Base-by-base conservation (phyloP, 495 filamentous ascomycete genomes). In the Daldinia concentrica region DNA sequence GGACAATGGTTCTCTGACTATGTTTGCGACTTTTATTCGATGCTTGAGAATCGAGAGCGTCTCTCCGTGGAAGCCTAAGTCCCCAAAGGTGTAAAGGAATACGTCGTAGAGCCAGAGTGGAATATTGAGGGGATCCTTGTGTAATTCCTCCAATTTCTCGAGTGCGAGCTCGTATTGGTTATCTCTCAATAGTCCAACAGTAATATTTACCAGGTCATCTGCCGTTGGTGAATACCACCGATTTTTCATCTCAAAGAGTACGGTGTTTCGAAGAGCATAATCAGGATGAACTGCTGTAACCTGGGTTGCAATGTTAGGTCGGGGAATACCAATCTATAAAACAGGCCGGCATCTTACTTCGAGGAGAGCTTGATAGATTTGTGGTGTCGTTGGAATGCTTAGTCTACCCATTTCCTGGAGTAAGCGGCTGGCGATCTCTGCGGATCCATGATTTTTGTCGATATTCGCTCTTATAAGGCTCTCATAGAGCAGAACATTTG, bases 241-340 rank as follows among this genome's bases (percentile, higher is more conserved):
- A 63, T 87, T 83, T 74, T 86, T 86, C 86, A 94, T 90, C 22
- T 88, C 88, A 48, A 83, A 76, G 26, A 98, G 79, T n/a, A 97
- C 82, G 32, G 90, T 82, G 37, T 85, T 82, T 24, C 93, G 90
- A 11, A 94, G 82, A 1, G 93, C 48, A 68, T 95, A 94, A 78
- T 98, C 90, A 0, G 95, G 94, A 77, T 97, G 94, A 24, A 96
- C 88, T 14, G 93, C 88, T 24, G 94, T 87, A 6, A 88, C 87
- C 88, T 94, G 69, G 19, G 26, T 57, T 14, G 50, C 57, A n/a
- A 66, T 68, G 64, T 65, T 62, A 66, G 64, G 45, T 22, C 37
- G 17, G 2, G 4, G 41, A 29, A 58, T 48, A 19, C 5, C 14
- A 7, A 1, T 6, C 27, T 27, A 22, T 11, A 15, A 41, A 12